phyloP scores from a whole-genome alignment of 2,329 filamentous ascomycete species.

The Parasarocladium wereldwijsianum region DNA sequence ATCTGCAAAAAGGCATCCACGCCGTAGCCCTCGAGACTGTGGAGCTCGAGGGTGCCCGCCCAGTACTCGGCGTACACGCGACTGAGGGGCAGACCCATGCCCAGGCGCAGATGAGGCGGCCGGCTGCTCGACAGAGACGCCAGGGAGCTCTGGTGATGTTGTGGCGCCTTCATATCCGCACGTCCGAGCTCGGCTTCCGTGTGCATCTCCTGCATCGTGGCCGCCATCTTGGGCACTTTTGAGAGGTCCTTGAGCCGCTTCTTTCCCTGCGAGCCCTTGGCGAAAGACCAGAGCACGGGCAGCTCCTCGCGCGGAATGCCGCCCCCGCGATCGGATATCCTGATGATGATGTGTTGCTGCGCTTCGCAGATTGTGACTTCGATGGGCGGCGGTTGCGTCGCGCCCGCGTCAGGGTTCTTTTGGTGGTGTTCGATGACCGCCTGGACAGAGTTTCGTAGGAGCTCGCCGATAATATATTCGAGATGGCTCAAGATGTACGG shows the following conservation, averaged over 20 bases:
- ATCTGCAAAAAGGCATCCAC: conserved; percentile 95
- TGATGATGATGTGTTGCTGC: conserved; percentile 86
- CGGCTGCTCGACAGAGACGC: conserved; percentile 59
- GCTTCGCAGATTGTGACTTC: conserved; percentile 92
- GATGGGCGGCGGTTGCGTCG: conserved; percentile 55
- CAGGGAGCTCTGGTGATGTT: conserved; percentile 44
- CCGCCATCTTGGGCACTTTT: conserved; percentile 80
- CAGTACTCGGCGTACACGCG: conserved; percentile 95
- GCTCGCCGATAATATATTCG: conserved; percentile 93
- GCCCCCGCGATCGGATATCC: conserved; percentile 89
- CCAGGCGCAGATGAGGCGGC: conserved; percentile 73
- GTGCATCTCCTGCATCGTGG: conserved; percentile 78
- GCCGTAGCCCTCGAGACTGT: conserved; percentile 89
- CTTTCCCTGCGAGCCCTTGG: conserved; percentile 71
- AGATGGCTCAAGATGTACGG: conserved; percentile 93
- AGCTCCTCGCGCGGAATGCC: conserved; percentile 76
- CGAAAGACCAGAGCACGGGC: conserved; percentile 92
- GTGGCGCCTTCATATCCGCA: conserved; percentile 25
- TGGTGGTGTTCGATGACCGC: conserved; percentile 67
- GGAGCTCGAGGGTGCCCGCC: conserved; percentile 82
- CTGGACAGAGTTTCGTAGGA: conserved; percentile 88
- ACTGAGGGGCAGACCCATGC: conserved; percentile 87
- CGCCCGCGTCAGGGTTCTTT: conserved; percentile 15
- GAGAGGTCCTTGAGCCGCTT: conserved; percentile 71
- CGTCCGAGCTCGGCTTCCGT: conserved; percentile 26